Base-by-base conservation (phyloP, 2,329 filamentous ascomycete species). In the Colletotrichum truncatum region DNA sequence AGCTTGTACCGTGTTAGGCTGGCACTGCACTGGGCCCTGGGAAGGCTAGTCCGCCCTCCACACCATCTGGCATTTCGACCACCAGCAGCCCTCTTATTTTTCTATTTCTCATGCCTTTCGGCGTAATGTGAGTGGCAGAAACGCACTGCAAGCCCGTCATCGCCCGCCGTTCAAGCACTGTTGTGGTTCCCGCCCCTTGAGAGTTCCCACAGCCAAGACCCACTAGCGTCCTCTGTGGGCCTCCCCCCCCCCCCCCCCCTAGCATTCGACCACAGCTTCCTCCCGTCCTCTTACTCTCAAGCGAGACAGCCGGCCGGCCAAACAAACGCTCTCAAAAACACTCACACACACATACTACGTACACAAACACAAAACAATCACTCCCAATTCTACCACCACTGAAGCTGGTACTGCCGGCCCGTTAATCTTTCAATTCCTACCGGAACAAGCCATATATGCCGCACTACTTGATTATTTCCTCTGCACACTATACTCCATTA, bases 291-390 rank as follows among this genome's bases (percentile, higher is more conserved):
- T n/a, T n/a, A n/a, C n/a, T n/a, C n/a, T 21, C 32, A 49, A 63
- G 41, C 59, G 34, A 58, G 53, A 48, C 58, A 62, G 43, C 49
- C 48, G 49, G 49, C 30, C 32, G 16, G 38, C 39, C 49, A 62
- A 41, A 46, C 39, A 55, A 45, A 46, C 30, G 14, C 30, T 18
- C 55, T 18, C 32, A 12, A 8, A 45, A 34, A 34, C 16, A 30
- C 10, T 30, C 12, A 16, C 28, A 54, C 21, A 18, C 32, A 41
- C 12, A 48, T 10, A 36, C 43, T n/a, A 25, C 36, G 46, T 43
- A 23, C 26, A 38, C 21, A 30, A 14, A 60, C n/a, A 32, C 46
- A n/a, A 23, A 32, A 11, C 18, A 53, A 56, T 25, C n/a, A 41
- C 30, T 39, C 14, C 23, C 12, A 5, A 21, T 23, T 43, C 38